Evolutionary conservation across 352 stramenopile species (phyloP).

Genomic region (Elongisporangium prolatum): DNA sequence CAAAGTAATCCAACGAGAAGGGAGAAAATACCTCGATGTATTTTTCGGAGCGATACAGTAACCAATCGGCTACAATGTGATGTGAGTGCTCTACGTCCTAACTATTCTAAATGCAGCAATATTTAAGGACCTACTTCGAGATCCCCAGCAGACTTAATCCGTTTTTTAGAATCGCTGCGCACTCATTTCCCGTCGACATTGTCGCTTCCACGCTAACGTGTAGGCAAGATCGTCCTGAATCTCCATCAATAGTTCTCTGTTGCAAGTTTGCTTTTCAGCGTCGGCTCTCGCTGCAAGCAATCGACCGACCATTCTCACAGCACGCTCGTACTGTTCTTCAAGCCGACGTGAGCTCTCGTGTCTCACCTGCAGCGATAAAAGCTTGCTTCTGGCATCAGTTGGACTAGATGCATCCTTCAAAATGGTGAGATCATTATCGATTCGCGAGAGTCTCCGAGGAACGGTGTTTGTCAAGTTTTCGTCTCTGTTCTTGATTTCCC

Average conservation of each 20-base stretch:
- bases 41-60: conserved; percentile 5
- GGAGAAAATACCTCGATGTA: conserved; percentile 1
- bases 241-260: not conserved
- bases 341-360: not conserved
- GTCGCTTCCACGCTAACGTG: not conserved
- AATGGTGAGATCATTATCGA: not conserved
- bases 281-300: not conserved
- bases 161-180: not conserved
- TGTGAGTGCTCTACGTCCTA: not conserved
- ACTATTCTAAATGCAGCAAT: not conserved
- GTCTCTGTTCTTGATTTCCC: not conserved
- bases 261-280: not conserved
- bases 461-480: not conserved
- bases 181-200: not conserved
- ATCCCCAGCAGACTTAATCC: not conserved
- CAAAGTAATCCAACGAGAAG: not conserved
- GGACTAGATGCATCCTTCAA: not conserved
- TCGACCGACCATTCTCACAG: not conserved
- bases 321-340: not conserved
- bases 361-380: not conserved
- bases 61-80: conserved; percentile 15
- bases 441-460: not conserved
- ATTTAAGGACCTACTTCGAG: not conserved
- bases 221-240: not conserved
- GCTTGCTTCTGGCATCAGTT: not conserved